These are phyloP conservation scores for Wickerhamiella siamensis DNA, from an alignment of 805 yeast species.

Conservation along the genomic window DNA sequence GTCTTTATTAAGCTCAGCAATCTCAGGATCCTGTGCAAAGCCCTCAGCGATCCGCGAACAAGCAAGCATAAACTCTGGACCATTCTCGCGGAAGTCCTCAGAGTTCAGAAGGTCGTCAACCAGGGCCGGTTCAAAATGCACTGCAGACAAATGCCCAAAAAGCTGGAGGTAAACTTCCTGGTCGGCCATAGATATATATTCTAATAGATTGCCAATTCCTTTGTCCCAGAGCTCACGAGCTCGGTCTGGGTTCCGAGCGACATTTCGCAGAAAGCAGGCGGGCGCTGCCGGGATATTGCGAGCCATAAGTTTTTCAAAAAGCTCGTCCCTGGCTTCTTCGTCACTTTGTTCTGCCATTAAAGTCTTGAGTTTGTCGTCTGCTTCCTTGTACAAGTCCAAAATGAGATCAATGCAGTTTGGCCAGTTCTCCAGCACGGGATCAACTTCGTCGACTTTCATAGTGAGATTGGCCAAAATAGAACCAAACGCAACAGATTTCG, in stretches of 20 bases:
- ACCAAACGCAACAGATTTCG: background rate
- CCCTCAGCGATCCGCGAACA: background rate
- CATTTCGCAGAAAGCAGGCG: slow-evolving; percentile 9
- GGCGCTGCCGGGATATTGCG: slow-evolving; percentile 10
- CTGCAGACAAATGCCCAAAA: background rate
- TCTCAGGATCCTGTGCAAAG: background rate
- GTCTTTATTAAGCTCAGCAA: background rate
- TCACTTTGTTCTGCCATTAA: background rate
- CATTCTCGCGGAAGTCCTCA: background rate
- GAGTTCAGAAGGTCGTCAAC: background rate
- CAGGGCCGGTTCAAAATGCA: background rate
- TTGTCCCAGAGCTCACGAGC: slow-evolving; percentile 2
- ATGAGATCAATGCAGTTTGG: slow-evolving; percentile 8
- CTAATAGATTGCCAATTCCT: background rate
- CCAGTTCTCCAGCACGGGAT: slow-evolving; percentile 7
- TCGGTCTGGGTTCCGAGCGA: slow-evolving; percentile 5
- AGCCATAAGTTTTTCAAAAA: slow-evolving; percentile 9
- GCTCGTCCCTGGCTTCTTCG: slow-evolving; percentile 6
- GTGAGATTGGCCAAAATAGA: slow-evolving; percentile 10
- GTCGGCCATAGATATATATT: background rate
- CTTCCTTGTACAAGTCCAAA: slow-evolving; percentile 5
- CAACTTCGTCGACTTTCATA: slow-evolving; percentile 4
- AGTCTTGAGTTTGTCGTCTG: slow-evolving; percentile 4
- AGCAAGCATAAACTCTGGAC: background rate
- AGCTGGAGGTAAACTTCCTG: background rate